Base-by-base conservation (phyloP, 1,284 basidiomycete genomes). In the Hypsizygus ulmarius region DNA sequence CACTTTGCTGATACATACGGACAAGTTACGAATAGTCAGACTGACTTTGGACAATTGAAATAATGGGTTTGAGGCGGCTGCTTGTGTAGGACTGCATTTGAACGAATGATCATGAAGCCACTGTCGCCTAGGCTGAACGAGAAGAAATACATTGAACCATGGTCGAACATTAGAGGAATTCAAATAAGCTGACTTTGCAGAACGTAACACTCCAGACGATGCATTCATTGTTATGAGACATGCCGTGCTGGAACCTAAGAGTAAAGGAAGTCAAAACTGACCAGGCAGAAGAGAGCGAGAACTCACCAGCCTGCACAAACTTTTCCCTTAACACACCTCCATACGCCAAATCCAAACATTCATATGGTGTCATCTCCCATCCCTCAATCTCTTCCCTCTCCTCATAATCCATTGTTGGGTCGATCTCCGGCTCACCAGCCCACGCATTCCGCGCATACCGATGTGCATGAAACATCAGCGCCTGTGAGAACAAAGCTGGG, bases 231-330 rank as follows among this genome's bases (percentile, higher is more conserved):
- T 88, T 21, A 93, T 64, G 27, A 95, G 66, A 60, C 89, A 92
- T 11, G 90, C 91, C 0, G 92, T 95, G 59, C 91, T 93, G 12
- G 90, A 91, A 42, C 93, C 91, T 91, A 55, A 39, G 19, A 15
- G 18, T n/a, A 43, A 45, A 39, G 46, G 25, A 21, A 43, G 30
- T 19, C 15, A 32, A 27, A 37, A 15, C 36, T 11, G 25, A 19
- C n/a, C 12, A 9, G 16, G 33, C 7, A 28, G 36, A 38, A 21
- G 28, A 2, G 39, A 47, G n/a, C 27, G 9, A 36, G 21, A 6
- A 62, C 78, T 58, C 47, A 90, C 90, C 90, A 44, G 88, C 90
- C 56, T 81, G 65, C 4, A 95, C 85, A 19, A 67, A 69, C 45
- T 79, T 74, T 59, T 95, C 89, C 43, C 79, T 68, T 45, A 87